Percentiles rank a stretch among this genome's conserved stretches.
phyloP scores from a whole-genome alignment of 257 asterid species.

The Solanum tarijense region DNA sequence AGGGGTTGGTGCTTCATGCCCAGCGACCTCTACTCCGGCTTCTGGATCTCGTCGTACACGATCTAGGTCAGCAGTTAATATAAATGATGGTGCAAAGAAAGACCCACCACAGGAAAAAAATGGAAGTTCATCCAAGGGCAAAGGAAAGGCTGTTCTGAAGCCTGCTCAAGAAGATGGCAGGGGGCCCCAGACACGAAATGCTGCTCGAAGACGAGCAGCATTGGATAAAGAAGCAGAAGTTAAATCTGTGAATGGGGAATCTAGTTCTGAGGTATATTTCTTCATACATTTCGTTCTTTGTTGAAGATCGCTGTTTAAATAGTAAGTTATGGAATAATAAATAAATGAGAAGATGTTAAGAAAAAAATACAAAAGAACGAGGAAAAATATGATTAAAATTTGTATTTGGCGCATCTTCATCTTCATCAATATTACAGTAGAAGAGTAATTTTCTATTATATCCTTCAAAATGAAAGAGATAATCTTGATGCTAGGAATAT shows the following conservation, averaged over 20 bases:
- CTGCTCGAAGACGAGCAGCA: slow-evolving; percentile 75
- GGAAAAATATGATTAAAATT: not conserved
- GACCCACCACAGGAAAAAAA: slow-evolving; percentile 46
- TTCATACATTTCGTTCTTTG: not conserved
- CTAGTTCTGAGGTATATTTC: slow-evolving; percentile 79
- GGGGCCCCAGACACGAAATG: slow-evolving; percentile 88
- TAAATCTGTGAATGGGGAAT: slow-evolving; percentile 65
- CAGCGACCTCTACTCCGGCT: slow-evolving; percentile 56
- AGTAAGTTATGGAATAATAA: not conserved
- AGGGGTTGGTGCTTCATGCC: slow-evolving; percentile 41
- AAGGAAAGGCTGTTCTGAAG: slow-evolving; percentile 88
- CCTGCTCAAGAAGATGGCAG: slow-evolving; percentile 63
- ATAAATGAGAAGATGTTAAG: not conserved
- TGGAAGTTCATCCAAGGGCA: slow-evolving; percentile 59
- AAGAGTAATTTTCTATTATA: not conserved
- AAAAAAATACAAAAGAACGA: not conserved
- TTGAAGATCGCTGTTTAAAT: not conserved
- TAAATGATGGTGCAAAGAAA: slow-evolving; percentile 49
- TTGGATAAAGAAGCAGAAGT: slow-evolving; percentile 62
- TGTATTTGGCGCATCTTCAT: not conserved
- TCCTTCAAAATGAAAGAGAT: not conserved
- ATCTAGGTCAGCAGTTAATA: slow-evolving; percentile 56
- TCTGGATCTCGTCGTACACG: slow-evolving; percentile 60
- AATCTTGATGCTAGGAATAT: not conserved
- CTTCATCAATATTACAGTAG: not conserved